Evolutionary conservation across 2,329 filamentous ascomycete genomes (phyloP).

Genomic region (Cladobotryum mycophilum): DNA sequence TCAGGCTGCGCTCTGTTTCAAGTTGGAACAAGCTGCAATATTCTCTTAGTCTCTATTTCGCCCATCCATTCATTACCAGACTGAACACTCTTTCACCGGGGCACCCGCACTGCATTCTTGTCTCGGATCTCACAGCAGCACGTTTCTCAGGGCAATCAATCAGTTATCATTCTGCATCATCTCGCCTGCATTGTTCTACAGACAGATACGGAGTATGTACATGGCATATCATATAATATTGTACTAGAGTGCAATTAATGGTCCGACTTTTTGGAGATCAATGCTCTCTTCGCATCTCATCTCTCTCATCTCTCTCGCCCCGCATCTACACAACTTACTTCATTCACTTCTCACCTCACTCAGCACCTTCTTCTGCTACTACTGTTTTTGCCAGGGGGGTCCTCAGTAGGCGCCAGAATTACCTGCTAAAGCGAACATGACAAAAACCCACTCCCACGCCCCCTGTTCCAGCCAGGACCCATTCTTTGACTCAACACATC

Average conservation of each 20-base stretch:
- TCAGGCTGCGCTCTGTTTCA: no score
- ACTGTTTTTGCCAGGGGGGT: not conserved
- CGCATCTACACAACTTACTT: not conserved
- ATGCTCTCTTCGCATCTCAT: no score
- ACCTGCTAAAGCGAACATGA: no score
- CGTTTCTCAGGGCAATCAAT: not conserved
- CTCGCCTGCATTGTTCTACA: conserved; percentile 6
- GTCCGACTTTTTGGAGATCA: no score
- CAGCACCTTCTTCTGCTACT: not conserved
- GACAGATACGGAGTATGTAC: no score
- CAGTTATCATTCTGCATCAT: not conserved
- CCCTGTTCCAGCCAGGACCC: not conserved
- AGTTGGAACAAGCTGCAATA: no score
- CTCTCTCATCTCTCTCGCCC: no score
- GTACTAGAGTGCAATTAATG: not conserved
- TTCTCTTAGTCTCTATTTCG: no score
- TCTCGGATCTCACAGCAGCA: conserved; percentile 3
- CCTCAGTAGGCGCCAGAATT: no score
- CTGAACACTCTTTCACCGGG: not conserved
- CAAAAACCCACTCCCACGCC: not conserved
- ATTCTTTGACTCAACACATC: not conserved
- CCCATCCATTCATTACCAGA: no score
- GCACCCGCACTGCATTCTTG: conserved; percentile 1
- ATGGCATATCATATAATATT: not conserved
- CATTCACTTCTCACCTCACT: not conserved